A percentile compares a stretch with the other conserved stretches of the same genome.
These are phyloP conservation scores for Cryptosporidium parvum DNA, from an alignment of 169 alveolate species.

Conservation along the genomic window DNA sequence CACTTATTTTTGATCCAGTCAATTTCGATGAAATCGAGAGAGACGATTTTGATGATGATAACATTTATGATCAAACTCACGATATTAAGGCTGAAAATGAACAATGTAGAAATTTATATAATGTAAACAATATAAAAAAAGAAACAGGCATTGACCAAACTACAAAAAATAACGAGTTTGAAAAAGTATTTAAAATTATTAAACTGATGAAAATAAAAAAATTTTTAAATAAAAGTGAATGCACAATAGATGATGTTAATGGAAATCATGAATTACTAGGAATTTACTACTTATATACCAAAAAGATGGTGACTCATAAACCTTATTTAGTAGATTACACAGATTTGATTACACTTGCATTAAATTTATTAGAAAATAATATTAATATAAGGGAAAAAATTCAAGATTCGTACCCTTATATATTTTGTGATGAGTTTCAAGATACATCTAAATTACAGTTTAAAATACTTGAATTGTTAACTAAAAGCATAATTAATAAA, in stretches of 20 bases:
- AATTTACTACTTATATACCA: slow-evolving; percentile 49
- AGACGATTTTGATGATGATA: slow-evolving; percentile 51
- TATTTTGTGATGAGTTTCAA: slow-evolving; percentile 86
- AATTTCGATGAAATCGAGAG: slow-evolving; percentile 21
- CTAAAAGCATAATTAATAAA: not conserved
- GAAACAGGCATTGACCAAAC: not conserved
- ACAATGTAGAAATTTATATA: not conserved
- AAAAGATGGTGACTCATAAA: slow-evolving; percentile 65
- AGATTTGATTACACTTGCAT: slow-evolving; percentile 74
- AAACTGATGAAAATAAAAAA: slow-evolving; percentile 26
- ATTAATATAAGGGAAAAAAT: slow-evolving; percentile 58
- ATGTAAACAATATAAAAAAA: not conserved
- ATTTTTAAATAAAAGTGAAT: slow-evolving; percentile 12
- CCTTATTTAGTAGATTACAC: slow-evolving; percentile 82
- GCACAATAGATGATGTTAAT: slow-evolving; percentile 48
- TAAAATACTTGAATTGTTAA: slow-evolving; percentile 75
- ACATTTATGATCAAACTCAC: not conserved
- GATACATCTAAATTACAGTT: slow-evolving; percentile 84
- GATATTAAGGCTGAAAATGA: not conserved
- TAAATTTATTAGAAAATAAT: slow-evolving; percentile 75
- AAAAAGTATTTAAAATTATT: slow-evolving; percentile 34
- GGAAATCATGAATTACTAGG: slow-evolving; percentile 44
- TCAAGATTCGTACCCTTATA: slow-evolving; percentile 78
- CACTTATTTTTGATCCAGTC: not conserved
- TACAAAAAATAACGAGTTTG: slow-evolving; percentile 42